A percentile compares a stretch with the other conserved stretches of the same genome.
Conservation (phyloP, 2,329 filamentous ascomycete species). For the Beauveria sp. region DNA sequence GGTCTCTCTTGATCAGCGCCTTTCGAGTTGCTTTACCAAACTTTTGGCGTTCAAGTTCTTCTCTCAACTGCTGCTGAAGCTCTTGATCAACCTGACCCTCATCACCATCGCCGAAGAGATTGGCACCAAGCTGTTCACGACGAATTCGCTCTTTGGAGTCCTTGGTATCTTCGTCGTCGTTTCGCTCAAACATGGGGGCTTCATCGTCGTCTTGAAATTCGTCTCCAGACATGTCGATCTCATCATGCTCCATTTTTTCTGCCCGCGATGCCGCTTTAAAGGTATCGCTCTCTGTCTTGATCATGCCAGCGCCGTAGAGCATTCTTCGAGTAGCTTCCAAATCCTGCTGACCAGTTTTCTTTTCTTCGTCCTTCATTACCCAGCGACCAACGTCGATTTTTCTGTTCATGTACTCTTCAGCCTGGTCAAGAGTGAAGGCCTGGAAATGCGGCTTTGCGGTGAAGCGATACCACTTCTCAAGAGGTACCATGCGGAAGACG, state of each 20-base stretch:
- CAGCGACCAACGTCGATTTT: slow-evolving; percentile 71
- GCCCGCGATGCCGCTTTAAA: slow-evolving; percentile 52
- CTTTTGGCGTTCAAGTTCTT: slow-evolving; percentile 60
- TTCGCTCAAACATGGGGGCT: slow-evolving; percentile 62
- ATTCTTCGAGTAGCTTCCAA: slow-evolving; percentile 51
- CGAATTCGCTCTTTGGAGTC: slow-evolving; percentile 66
- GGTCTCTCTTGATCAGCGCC: slow-evolving; percentile 74
- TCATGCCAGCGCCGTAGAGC: slow-evolving; percentile 44
- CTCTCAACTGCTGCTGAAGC: slow-evolving; percentile 59
- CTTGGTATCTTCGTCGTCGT: slow-evolving; percentile 75
- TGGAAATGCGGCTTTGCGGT: slow-evolving; percentile 72
- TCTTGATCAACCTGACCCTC: slow-evolving; percentile 69
- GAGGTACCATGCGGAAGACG: slow-evolving; percentile 75
- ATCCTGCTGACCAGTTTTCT: slow-evolving; percentile 47
- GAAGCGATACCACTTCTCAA: slow-evolving; percentile 95
- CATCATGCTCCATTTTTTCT: slow-evolving; percentile 63
- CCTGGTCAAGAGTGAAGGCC: slow-evolving; percentile 72
- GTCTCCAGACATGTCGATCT: slow-evolving; percentile 59
- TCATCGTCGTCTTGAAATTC: slow-evolving; percentile 89
- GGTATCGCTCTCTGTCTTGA: slow-evolving; percentile 63
- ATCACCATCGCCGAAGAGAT: slow-evolving; percentile 65
- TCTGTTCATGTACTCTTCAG: slow-evolving; percentile 74
- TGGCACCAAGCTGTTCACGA: slow-evolving; percentile 77
- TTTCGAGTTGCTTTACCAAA: slow-evolving; percentile 74
- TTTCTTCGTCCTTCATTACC: slow-evolving; percentile 64